Conservation (phyloP, 495 filamentous ascomycete genomes). For the Talaromyces nanjingensis region DNA sequence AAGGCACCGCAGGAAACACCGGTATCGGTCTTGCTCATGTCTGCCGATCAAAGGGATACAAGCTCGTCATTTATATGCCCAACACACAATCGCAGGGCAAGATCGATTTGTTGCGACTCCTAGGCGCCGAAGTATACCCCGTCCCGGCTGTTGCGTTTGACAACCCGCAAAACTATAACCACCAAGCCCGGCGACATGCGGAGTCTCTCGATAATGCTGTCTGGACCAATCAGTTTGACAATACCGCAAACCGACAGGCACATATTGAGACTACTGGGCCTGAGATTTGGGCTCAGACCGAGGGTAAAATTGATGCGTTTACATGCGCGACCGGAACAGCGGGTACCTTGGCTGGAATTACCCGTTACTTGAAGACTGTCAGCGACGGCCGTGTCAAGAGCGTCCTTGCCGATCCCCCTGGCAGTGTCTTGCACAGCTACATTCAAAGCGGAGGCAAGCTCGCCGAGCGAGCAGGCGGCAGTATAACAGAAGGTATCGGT, state of each 20-base stretch:
- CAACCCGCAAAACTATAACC: constrained; percentile 95
- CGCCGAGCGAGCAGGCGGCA: constrained; percentile 71
- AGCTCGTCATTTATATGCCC: constrained; percentile 98
- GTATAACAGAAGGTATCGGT: constrained; percentile 96
- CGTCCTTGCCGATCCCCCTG: constrained; percentile 90
- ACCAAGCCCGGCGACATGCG: constrained; percentile 85
- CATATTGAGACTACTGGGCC: constrained; percentile 96
- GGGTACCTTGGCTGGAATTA: constrained; percentile 85
- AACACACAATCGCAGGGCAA: constrained; percentile 98
- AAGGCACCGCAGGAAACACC: constrained; percentile 96
- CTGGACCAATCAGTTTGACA: constrained; percentile 99
- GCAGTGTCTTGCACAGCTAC: constrained; percentile 86
- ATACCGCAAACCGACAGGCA: constrained; percentile 84
- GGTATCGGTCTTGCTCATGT: constrained; percentile 97
- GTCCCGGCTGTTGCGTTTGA: constrained; percentile 96
- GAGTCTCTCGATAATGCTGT: constrained; percentile 82
- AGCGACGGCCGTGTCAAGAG: constrained; percentile 77
- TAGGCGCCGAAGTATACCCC: constrained; percentile 97
- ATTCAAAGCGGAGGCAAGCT: constrained; percentile 79
- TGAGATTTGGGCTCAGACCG: constrained; percentile 94
- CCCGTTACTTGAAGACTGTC: constrained; percentile 79
- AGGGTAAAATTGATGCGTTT: constrained; percentile 83
- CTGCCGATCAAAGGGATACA: constrained; percentile 87
- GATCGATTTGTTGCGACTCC: constrained; percentile 82
- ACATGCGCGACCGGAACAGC: constrained; percentile 92